Conservation (phyloP, 2,329 filamentous ascomycete species). For the Grosmannia huntii region DNA sequence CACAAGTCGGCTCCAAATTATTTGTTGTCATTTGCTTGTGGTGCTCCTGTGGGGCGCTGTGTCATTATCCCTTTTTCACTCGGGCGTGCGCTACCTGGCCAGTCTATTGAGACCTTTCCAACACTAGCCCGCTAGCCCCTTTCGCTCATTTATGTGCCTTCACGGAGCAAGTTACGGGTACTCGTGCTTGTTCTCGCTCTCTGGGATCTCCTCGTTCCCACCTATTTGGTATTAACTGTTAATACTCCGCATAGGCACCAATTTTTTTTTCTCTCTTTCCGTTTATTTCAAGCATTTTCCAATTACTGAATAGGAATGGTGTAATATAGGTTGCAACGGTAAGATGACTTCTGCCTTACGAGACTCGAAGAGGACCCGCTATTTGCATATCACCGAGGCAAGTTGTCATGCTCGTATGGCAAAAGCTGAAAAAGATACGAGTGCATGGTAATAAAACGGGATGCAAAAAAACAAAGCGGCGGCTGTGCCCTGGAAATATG, state of each 20-base stretch:
- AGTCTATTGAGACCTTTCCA: constrained; percentile 12
- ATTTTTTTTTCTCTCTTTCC: not conserved
- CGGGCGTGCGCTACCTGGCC: constrained; percentile 7
- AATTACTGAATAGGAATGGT: not conserved
- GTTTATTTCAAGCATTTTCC: not conserved
- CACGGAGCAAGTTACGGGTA: not conserved
- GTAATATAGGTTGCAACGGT: not conserved
- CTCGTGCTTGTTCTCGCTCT: not conserved
- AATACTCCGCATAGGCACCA: not conserved
- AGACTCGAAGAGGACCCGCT: not conserved
- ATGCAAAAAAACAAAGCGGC: not conserved
- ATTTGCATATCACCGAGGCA: not conserved
- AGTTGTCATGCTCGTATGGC: not conserved
- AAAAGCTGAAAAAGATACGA: not conserved
- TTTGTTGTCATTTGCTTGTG: constrained; percentile 8
- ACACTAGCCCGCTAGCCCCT: constrained; percentile 11
- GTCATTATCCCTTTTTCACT: constrained; percentile 9
- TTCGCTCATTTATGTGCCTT: constrained; percentile 6
- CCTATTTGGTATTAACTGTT: not conserved
- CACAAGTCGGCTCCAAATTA: not conserved
- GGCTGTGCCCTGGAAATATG: not conserved
- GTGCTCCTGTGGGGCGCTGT: constrained; percentile 1
- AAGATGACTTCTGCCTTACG: not conserved
- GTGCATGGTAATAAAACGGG: not conserved
- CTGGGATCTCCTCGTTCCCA: not conserved